A percentile compares a stretch with the other conserved stretches of the same genome.
These are phyloP conservation scores for Xenosphaeropsis pyriputrescens DNA, from an alignment of 2,329 filamentous ascomycete species.

Conservation along the genomic window DNA sequence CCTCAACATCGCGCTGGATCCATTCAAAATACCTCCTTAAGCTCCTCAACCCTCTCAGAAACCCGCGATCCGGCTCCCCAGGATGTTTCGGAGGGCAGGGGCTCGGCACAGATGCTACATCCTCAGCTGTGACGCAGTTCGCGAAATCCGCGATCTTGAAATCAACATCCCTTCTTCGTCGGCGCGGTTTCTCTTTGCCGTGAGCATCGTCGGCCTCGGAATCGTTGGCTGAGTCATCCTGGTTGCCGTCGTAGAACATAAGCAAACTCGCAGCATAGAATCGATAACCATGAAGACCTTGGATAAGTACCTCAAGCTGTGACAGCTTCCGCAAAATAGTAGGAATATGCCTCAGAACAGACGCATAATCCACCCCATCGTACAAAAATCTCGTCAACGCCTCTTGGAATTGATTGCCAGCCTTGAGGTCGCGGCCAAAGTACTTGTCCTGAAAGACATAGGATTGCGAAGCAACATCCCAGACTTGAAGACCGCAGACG, in stretches of 20 bases:
- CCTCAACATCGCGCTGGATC: slow-evolving; percentile 65
- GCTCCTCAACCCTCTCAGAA: slow-evolving; percentile 69
- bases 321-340: slow-evolving; percentile 72
- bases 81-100: slow-evolving; percentile 73
- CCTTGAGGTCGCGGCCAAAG: slow-evolving; percentile 77
- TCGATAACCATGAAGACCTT: slow-evolving; percentile 67
- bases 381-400: slow-evolving; percentile 83
- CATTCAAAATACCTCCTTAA: slow-evolving; percentile 73
- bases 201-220: slow-evolving; percentile 18
- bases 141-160: slow-evolving; percentile 98
- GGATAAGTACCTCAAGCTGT: slow-evolving; percentile 71
- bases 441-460: slow-evolving; percentile 99
- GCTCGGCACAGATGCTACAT: slow-evolving; percentile 40
- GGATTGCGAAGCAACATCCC: slow-evolving; percentile 69
- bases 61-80: slow-evolving; percentile 71
- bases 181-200: slow-evolving; percentile 21
- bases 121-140: slow-evolving; percentile 86
- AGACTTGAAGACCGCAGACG: slow-evolving; percentile 91
- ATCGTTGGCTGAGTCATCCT: slow-evolving; percentile 35
- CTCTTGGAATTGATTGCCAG: slow-evolving; percentile 75
- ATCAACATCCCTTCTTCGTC: slow-evolving; percentile 46
- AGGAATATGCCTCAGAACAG: slow-evolving; percentile 77
- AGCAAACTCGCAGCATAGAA: slow-evolving; percentile 92
- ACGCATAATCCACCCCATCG: slow-evolving; percentile 69
- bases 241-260: slow-evolving; percentile 90